Evolutionary conservation across 1,284 basidiomycete genomes (phyloP).

Genomic region (Marasmius fiardii): DNA sequence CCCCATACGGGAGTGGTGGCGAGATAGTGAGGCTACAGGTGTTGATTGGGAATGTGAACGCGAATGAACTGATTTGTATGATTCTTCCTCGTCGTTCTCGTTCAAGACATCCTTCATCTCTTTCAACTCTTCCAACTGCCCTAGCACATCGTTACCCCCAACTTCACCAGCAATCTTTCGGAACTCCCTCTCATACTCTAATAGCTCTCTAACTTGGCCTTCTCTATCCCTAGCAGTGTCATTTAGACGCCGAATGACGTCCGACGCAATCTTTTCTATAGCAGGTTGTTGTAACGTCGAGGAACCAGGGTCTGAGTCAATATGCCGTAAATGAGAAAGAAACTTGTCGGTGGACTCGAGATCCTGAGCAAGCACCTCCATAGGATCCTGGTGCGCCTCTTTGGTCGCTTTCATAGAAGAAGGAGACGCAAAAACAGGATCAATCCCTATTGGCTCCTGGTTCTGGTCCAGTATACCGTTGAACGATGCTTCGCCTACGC

Average conservation of each 20-base stretch:
- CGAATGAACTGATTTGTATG: background rate
- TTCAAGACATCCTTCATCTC: slow-evolving; percentile 46
- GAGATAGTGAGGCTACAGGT: slow-evolving; percentile 17
- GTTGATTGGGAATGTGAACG: slow-evolving; percentile 19
- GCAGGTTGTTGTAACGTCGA: slow-evolving; percentile 42
- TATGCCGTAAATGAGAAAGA: slow-evolving; percentile 60
- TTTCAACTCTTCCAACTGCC: slow-evolving; percentile 61
- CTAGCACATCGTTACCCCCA: slow-evolving; percentile 70
- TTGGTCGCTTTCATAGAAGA: slow-evolving; percentile 25
- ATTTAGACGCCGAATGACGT: slow-evolving; percentile 72
- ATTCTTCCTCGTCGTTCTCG: slow-evolving; percentile 36
- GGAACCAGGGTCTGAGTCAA: slow-evolving; percentile 54
- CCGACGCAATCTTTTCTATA: slow-evolving; percentile 69
- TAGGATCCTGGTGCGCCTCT: slow-evolving; percentile 58
- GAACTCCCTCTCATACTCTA: slow-evolving; percentile 77
- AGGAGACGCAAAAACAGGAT: slow-evolving; percentile 44
- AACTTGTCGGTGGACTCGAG: slow-evolving; percentile 76
- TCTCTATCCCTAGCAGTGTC: slow-evolving; percentile 73
- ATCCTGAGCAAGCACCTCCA: slow-evolving; percentile 67
- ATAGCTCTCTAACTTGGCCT: slow-evolving; percentile 69
- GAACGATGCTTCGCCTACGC: slow-evolving; percentile 20
- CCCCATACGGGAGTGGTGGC: slow-evolving; percentile 24
- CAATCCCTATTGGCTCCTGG: slow-evolving; percentile 24
- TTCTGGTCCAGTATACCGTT: slow-evolving; percentile 16
- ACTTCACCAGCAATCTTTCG: slow-evolving; percentile 72